Evolutionary conservation across 441 rosid genomes (phyloP).

Genomic region (California macrophylla): DNA sequence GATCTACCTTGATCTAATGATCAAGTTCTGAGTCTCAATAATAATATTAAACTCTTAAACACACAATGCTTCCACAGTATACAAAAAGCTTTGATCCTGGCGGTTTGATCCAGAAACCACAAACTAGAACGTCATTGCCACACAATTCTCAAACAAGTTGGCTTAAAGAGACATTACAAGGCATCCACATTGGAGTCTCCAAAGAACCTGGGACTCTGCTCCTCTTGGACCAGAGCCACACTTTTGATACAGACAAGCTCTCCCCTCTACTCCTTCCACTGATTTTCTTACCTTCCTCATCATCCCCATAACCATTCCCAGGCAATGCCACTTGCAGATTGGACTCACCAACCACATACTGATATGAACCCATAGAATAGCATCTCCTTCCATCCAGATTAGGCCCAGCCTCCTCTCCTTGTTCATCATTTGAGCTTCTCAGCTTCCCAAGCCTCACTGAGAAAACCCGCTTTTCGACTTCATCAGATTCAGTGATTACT

Average conservation of each 20-base stretch:
- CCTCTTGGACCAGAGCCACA: constrained; percentile 95
- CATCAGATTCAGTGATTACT: constrained; percentile 20
- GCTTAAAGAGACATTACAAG: background rate
- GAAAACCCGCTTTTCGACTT: constrained; percentile 29
- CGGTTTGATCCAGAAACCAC: background rate
- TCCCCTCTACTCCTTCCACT: constrained; percentile 34
- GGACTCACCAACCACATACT: constrained; percentile 44
- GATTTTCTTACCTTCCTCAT: constrained; percentile 38
- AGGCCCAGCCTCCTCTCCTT: constrained; percentile 31
- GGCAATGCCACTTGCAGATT: constrained; percentile 35
- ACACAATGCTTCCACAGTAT: background rate
- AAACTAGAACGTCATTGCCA: background rate
- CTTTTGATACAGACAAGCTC: constrained; percentile 71
- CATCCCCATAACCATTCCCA: constrained; percentile 3
- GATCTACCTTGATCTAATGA: too few species aligned
- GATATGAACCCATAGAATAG: constrained; percentile 62
- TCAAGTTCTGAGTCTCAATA: too few species aligned
- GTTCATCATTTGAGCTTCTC: constrained; percentile 29
- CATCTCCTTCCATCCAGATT: constrained; percentile 50
- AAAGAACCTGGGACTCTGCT: constrained; percentile 38
- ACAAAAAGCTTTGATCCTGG: background rate
- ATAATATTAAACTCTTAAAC: too few species aligned
- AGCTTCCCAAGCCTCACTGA: constrained; percentile 59
- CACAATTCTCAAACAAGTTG: background rate
- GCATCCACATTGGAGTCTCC: background rate